Base-by-base conservation (phyloP, 352 stramenopile genomes). In the Globisporangium carolinianum region DNA sequence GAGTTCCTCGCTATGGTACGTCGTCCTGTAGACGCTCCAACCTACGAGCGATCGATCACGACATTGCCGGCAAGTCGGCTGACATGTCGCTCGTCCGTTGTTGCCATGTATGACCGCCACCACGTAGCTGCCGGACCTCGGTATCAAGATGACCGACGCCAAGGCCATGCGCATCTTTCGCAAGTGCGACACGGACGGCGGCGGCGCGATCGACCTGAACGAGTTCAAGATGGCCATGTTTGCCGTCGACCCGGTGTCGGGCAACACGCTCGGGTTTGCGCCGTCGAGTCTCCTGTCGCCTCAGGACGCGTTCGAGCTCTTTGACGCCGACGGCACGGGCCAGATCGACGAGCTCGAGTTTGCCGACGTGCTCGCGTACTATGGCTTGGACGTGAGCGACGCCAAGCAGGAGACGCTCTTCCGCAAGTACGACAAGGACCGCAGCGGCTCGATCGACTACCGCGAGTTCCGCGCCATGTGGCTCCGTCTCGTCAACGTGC, bases 151-250 rank as follows among this genome's bases (percentile, higher is more conserved):
- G 48, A 87, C 79, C 18, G 71, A 91, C 36, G 83, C 91, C 35
- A 98, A 98, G 63, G 80, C 86, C 1, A 74, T 94, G 60, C 75
- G 87, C 35, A 96, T 97, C 63, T 98, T 98, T 60, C 75, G 83
- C 18, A 85, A 85, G 62, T 97, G 91, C 62, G 93, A 98, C 68
- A 87, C 75, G 7, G 91, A 98, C 51, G 75, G 83, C 32, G 86
- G 75, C 43, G 91, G 89, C 0, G 88, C 95, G 66, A 97, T 98
- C 59, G 89, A 97, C 60, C 57, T 97, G 57, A 86, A 95, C 1
- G 91, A 98, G 68, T 98, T 98, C 69, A 92, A 96, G 55, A 91
- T 91, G 69, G 91, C 93, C 6, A 81, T 98, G 65, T 98, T 97
- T 63, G 79, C 86, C 0, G 81, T 94, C 39, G 91, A 98, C 47